phyloP scores from a whole-genome alignment of 768 basidiomycete genomes.

The Hygrocybe punicea region DNA sequence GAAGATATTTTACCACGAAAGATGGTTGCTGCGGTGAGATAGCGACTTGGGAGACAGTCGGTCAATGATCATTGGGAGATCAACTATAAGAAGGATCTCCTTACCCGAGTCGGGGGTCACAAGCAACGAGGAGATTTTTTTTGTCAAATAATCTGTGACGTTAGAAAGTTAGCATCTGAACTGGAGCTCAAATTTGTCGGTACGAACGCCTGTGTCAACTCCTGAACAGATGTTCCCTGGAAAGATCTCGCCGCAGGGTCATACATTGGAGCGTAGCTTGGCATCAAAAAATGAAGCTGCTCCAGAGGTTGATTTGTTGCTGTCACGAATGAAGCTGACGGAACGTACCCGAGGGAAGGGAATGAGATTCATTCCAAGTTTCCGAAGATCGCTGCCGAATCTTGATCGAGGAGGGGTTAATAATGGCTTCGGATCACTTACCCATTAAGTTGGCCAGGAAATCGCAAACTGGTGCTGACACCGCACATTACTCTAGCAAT shows the following conservation, averaged over 20 bases:
- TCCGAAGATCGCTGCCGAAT: constrained; percentile 67
- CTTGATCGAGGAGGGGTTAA: background rate
- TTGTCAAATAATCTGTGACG: constrained; percentile 68
- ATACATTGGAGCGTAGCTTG: constrained; percentile 88
- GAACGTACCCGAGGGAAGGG: constrained; percentile 86
- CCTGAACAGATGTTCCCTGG: constrained; percentile 57
- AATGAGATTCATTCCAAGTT: constrained; percentile 89
- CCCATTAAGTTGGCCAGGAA: constrained; percentile 94
- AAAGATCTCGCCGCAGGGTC: constrained; percentile 61
- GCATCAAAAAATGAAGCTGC: constrained; percentile 93
- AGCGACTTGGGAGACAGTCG: constrained; percentile 49
- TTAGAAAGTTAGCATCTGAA: background rate
- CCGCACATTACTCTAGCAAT: constrained; percentile 93
- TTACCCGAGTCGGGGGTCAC: constrained; percentile 74
- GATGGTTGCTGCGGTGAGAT: constrained; percentile 82
- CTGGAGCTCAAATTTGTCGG: background rate
- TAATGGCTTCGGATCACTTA: constrained; percentile 27
- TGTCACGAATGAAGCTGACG: background rate
- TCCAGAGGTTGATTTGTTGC: background rate
- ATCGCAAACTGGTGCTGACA: constrained; percentile 85
- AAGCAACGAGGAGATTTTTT: constrained; percentile 76
- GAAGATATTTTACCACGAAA: constrained; percentile 83
- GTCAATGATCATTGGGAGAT: background rate
- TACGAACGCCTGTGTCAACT: constrained; percentile 70
- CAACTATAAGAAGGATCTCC: constrained; percentile 11